Evolutionary conservation across 1,284 basidiomycete species (phyloP), one percentile per base, ranked within the genome.

Genomic region (Leccinum subatratum): DNA sequence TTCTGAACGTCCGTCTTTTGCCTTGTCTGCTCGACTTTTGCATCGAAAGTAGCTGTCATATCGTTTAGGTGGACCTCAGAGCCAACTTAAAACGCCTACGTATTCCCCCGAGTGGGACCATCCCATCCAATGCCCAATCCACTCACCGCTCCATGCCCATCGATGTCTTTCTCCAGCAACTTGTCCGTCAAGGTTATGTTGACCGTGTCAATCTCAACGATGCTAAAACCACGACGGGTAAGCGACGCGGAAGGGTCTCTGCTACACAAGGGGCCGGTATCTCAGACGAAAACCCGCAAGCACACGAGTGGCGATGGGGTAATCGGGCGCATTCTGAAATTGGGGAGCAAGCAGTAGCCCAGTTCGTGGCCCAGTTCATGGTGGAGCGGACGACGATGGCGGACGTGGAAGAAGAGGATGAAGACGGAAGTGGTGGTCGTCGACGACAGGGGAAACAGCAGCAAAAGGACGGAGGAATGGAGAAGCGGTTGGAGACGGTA

Each of bases 261-360:
- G 72, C 71, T 2, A 80, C 83, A 1, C 83, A 84, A 69, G 80
- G 73, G 5, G 79, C 79, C 11, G 83, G 75, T 4, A 80, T 81
- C 6, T 81, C 81, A 16, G 85, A 87, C 20, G 84, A 84, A 14
- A 83, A 81, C 8, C 60, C 66, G 0, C 78, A 79, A 20, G 80
- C 80, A 32, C 88, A 82, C 68, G 89, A 92, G 73, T 93, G 91
- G 91, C 83, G 86, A 6, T 93, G 92, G 91, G 92, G 91, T 3
- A 80, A 81, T 20, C 82, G 92, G n/a, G 87, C 91, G 6, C 80
- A 86, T 57, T 82, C 83, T 61, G 91, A 94, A 75, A 82, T 93
- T 2, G 89, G 90, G 5, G 91, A 94, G 74, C 77, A 80, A 65
- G 83, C 79, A 6, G 75, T 92, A 7, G 89, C 85, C 3, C 77